Evolutionary conservation across 2,329 filamentous ascomycete species (phyloP).

Genomic region (Calonectria naviculata): DNA sequence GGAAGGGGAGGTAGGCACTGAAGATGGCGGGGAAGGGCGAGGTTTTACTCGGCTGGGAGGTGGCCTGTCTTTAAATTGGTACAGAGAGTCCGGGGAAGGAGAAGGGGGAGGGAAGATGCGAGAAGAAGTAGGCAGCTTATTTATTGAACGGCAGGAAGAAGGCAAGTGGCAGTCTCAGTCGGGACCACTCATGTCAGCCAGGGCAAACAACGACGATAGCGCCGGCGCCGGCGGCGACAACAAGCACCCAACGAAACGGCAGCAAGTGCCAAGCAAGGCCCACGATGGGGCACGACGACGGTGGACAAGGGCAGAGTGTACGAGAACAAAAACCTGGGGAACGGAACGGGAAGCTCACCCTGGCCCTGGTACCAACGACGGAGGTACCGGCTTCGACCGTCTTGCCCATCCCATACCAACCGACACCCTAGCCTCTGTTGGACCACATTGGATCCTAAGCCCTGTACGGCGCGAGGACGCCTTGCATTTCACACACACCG

Average conservation of each 20-base stretch:
- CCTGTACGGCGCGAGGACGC: slow-evolving; percentile 4
- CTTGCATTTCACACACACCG: slow-evolving; percentile 18
- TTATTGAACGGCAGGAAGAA: slow-evolving; percentile 33
- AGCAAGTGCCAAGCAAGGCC: slow-evolving; percentile 20
- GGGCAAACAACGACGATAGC: slow-evolving; percentile 34
- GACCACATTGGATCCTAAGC: slow-evolving; percentile 7
- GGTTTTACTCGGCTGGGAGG: not conserved
- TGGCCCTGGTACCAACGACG: slow-evolving; percentile 34
- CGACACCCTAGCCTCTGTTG: slow-evolving; percentile 6
- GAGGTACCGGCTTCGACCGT: slow-evolving; percentile 31
- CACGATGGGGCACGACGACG: slow-evolving; percentile 35
- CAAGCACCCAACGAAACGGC: slow-evolving; percentile 22
- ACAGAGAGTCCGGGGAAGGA: slow-evolving; percentile 27
- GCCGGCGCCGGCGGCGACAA: slow-evolving; percentile 17
- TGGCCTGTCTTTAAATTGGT: not conserved
- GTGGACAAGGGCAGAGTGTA: slow-evolving; percentile 22
- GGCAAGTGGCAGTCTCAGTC: slow-evolving; percentile 31
- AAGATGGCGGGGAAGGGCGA: not conserved
- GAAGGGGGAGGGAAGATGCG: slow-evolving; percentile 26
- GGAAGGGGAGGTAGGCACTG: not conserved
- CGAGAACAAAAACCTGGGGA: slow-evolving; percentile 40
- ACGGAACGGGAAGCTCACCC: slow-evolving; percentile 38
- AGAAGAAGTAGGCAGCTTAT: slow-evolving; percentile 26
- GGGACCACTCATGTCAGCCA: slow-evolving; percentile 21
- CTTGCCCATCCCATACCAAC: slow-evolving; percentile 18